phyloP scores from a whole-genome alignment of 169 alveolate genomes.

The Plasmodium chabaudi region DNA sequence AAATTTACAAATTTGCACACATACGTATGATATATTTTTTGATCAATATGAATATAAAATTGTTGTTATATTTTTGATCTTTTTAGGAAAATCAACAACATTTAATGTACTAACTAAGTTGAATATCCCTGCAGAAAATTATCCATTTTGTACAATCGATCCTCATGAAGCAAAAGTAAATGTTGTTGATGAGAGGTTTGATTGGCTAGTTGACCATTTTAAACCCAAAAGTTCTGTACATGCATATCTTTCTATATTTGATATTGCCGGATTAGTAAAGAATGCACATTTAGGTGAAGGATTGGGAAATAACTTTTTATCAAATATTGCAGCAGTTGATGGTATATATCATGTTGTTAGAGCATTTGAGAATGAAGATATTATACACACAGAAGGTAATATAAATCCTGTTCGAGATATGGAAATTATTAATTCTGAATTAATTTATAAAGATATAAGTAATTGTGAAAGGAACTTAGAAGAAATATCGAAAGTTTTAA shows the following conservation, averaged over 20 bases:
- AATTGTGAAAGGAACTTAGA: slow-evolving; percentile 90
- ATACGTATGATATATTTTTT: not conserved
- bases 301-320: slow-evolving; percentile 98
- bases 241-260: slow-evolving; percentile 96
- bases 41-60: not conserved
- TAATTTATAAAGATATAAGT: slow-evolving; percentile 96
- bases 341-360: slow-evolving; percentile 99
- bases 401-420: slow-evolving; percentile 98
- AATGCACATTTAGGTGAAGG: slow-evolving; percentile 99
- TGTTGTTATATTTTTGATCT: not conserved
- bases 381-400: slow-evolving; percentile 98
- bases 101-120: slow-evolving; percentile 97
- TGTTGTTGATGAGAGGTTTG: slow-evolving; percentile 95
- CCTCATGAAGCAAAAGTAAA: slow-evolving; percentile 96
- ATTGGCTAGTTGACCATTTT: slow-evolving; percentile 93
- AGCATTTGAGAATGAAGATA: slow-evolving; percentile 97
- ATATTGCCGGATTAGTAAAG: slow-evolving; percentile 99
- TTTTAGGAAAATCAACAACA: slow-evolving; percentile 96
- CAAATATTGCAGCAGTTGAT: slow-evolving; percentile 98
- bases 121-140: slow-evolving; percentile 97
- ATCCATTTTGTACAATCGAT: slow-evolving; percentile 96
- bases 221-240: slow-evolving; percentile 96
- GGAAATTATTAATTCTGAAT: slow-evolving; percentile 95
- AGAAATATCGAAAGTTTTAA: slow-evolving; percentile 93
- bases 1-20: slow-evolving; percentile 82